phyloP scores from a whole-genome alignment of 2,329 filamentous ascomycete species.

The Alternaria arborescens region DNA sequence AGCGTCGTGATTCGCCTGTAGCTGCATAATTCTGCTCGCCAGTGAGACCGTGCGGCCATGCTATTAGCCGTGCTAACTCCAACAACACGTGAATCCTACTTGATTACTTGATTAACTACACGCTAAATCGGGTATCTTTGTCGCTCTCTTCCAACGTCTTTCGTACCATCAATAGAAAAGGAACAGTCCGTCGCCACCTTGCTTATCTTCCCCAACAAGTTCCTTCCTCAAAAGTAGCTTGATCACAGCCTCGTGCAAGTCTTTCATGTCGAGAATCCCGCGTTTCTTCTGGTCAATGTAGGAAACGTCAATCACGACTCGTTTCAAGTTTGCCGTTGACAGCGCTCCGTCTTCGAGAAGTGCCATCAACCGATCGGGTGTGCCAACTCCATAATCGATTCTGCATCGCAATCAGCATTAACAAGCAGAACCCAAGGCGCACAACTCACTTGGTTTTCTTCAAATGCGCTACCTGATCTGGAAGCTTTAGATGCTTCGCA shows the following conservation, averaged over 20 bases:
- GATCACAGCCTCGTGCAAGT: constrained; percentile 82
- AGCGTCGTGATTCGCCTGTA: constrained; percentile 28
- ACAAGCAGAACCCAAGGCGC: constrained; percentile 12
- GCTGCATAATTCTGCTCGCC: constrained; percentile 29
- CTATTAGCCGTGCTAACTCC: constrained; percentile 23
- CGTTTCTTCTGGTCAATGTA: constrained; percentile 95
- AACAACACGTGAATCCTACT: constrained; percentile 12
- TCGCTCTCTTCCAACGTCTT: not conserved
- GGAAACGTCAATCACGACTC: constrained; percentile 88
- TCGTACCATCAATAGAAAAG: constrained; percentile 40
- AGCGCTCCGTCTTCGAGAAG: constrained; percentile 83
- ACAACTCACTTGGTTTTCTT: constrained; percentile 63
- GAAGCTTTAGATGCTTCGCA: constrained; percentile 96
- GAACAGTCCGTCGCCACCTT: constrained; percentile 40
- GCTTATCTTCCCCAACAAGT: constrained; percentile 60
- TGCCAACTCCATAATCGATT: constrained; percentile 89
- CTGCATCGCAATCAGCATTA: constrained; percentile 53
- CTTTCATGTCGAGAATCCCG: constrained; percentile 93
- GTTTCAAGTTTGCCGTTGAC: constrained; percentile 73
- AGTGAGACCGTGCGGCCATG: constrained; percentile 16
- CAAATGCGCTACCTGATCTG: constrained; percentile 82
- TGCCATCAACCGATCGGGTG: constrained; percentile 82
- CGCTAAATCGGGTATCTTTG: constrained; percentile 23
- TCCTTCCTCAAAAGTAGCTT: constrained; percentile 75
- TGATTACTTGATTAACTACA: not conserved